Conservation (phyloP, 2,329 filamentous ascomycete genomes). For the Diaporthe aspalathi region DNA sequence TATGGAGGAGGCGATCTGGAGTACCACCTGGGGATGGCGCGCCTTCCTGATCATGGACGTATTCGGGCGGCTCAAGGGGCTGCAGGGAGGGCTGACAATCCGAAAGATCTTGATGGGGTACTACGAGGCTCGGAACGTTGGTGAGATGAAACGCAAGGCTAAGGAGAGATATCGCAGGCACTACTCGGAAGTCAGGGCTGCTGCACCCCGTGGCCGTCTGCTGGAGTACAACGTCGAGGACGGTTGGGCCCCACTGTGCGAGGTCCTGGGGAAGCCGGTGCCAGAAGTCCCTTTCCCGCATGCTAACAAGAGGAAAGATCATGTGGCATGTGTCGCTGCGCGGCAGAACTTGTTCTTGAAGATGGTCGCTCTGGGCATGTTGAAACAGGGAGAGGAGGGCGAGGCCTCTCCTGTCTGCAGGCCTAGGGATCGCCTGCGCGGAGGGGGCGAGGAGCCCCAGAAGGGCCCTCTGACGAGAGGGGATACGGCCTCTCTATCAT, state of each 20-base stretch:
- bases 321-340: slow-evolving; percentile 3
- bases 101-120: slow-evolving; percentile 30
- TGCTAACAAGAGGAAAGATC: slow-evolving; percentile 26
- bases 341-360: slow-evolving; percentile 12
- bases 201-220: slow-evolving; percentile 23
- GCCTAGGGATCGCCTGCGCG: no score
- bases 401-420: no score
- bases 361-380: slow-evolving; percentile 4
- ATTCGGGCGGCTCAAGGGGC: slow-evolving; percentile 18
- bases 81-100: slow-evolving; percentile 34
- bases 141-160: slow-evolving; percentile 34
- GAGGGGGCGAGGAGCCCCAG: no score
- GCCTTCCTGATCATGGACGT: slow-evolving; percentile 21
- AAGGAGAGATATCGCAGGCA: slow-evolving; percentile 36
- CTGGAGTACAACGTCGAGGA: slow-evolving; percentile 37
- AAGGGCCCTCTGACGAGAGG: not conserved
- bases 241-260: slow-evolving; percentile 38
- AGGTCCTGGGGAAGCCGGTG: slow-evolving; percentile 36
- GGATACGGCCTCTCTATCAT: not conserved
- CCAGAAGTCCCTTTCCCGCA: slow-evolving; percentile 36
- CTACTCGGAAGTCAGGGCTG: slow-evolving; percentile 33
- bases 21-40: slow-evolving; percentile 30
- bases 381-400: no score
- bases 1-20: slow-evolving; percentile 39
- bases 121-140: slow-evolving; percentile 16